Evolutionary conservation across 2,329 filamentous ascomycete species (phyloP).

Genomic region (Nigrospora osmanthi): DNA sequence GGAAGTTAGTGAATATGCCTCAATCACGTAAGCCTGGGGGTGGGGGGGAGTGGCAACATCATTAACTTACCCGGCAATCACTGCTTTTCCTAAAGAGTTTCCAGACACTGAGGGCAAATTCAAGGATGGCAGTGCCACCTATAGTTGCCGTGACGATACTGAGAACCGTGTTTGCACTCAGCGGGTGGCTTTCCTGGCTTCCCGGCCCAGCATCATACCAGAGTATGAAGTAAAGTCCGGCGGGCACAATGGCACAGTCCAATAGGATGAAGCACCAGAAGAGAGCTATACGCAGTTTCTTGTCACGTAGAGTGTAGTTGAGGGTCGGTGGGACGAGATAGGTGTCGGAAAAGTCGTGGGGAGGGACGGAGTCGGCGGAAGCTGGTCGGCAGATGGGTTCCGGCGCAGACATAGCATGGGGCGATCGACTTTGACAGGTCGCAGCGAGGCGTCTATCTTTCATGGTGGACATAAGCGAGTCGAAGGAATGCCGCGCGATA

Average conservation of each 20-base stretch:
- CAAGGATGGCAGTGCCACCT: slow-evolving; percentile 41
- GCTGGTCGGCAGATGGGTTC: too few relatives aligned
- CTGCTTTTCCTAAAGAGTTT: slow-evolving; percentile 43
- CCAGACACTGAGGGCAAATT: slow-evolving; percentile 43
- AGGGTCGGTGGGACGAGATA: slow-evolving; percentile 4
- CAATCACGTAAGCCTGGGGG: too few relatives aligned
- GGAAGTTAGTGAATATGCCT: too few relatives aligned
- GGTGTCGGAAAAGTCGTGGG: too few relatives aligned
- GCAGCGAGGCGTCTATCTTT: too few relatives aligned
- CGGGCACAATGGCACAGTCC: slow-evolving; percentile 49
- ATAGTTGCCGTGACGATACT: slow-evolving; percentile 42
- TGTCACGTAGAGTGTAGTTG: slow-evolving; percentile 7
- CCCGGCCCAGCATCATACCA: slow-evolving; percentile 36
- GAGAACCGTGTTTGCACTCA: slow-evolving; percentile 26
- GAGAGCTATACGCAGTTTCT: slow-evolving; percentile 46
- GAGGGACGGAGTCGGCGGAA: too few relatives aligned
- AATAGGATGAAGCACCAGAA: slow-evolving; percentile 54
- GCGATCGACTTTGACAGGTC: too few relatives aligned
- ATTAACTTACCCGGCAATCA: slow-evolving; percentile 42
- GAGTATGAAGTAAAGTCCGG: slow-evolving; percentile 51
- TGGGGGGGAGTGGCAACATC: too few relatives aligned
- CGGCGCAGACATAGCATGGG: too few relatives aligned
- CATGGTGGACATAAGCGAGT: too few relatives aligned
- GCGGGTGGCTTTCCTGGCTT: slow-evolving; percentile 22
- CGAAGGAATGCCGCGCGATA: too few relatives aligned